Base-by-base conservation (phyloP, 495 filamentous ascomycete genomes). In the Podospora anserina region DNA sequence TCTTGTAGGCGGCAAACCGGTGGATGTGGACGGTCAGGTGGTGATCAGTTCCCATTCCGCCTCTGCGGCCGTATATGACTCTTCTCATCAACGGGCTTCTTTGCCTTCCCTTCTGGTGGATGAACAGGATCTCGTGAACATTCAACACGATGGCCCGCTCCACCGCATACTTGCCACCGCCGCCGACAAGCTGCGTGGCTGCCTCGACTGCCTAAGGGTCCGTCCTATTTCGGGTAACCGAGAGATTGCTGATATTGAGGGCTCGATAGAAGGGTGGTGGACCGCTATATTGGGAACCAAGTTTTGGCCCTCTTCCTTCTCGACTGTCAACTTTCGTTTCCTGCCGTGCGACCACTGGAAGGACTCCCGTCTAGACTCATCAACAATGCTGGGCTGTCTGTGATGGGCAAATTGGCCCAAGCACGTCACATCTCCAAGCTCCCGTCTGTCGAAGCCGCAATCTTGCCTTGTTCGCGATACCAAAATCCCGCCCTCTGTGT, bases 201-300 rank as follows among this genome's bases (percentile, higher is more conserved):
- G 28, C 19, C 60, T 44, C 66, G 20, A 44, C 34, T 27, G 64
- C 65, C 54, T 20, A 59, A 66, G 30, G 66, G 58, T 55, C 34
- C 66, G 66, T 65, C 70, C 72, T 73, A 73, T 77, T 76, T 73
- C 68, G 64, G 69, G 69, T 67, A 76, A 68, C 68, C 75, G 68
- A 77, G 74, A 69, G 27, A 63, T 65, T 60, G 59, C 66, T 26
- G 68, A 75, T 73, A 73, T 73, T 71, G 65, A 62, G 27, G 53
- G n/a, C 57, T 71, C 66, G 66, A 64, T 61, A 69, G 62, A 65
- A 67, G 65, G 64, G 65, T 72, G 64, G 32, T 61, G 27, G 54
- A 39, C 18, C 55, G 63, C 59, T 68, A 70, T 66, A 72, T 72
- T 67, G 56, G 61, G 65, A 68, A 69, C 68, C 66, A 63, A 70